Conservation (phyloP, 164 flowering plant species). For the Magnolia officinalis region DNA sequence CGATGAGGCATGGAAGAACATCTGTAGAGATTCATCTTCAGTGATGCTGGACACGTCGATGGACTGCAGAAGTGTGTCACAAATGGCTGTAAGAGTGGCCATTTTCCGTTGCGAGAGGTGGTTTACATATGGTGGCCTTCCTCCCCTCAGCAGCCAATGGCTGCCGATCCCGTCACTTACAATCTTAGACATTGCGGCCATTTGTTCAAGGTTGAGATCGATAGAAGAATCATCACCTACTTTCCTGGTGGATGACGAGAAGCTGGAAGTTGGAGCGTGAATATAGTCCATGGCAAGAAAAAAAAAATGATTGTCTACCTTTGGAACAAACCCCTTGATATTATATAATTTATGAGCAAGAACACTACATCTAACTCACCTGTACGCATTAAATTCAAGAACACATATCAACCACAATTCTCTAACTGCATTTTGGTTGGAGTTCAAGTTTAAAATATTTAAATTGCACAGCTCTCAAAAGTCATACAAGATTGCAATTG, state of each 20-base stretch:
- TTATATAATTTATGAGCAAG: too few species aligned
- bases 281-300: neutral
- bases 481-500: too few species aligned
- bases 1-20: slow-evolving; percentile 55
- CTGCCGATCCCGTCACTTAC: neutral
- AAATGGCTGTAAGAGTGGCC: slow-evolving; percentile 54
- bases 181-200: slow-evolving; percentile 17
- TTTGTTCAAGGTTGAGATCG: slow-evolving; percentile 3
- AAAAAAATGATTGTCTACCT: neutral
- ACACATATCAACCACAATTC: neutral
- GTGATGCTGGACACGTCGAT: slow-evolving; percentile 11
- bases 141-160: slow-evolving; percentile 13
- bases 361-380: neutral
- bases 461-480: too few species aligned
- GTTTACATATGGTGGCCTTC: neutral
- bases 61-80: slow-evolving; percentile 64
- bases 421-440: neutral
- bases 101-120: slow-evolving; percentile 12
- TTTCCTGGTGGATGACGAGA: slow-evolving; percentile 17
- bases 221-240: slow-evolving; percentile 6
- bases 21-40: slow-evolving; percentile 19
- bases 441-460: too few species aligned
- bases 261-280: neutral
- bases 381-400: neutral
- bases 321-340: neutral